Percentiles rank a stretch among this genome's conserved stretches.
Evolutionary conservation across 345 rosid genomes (phyloP).

Genomic region (Syzygium oleosum): DNA sequence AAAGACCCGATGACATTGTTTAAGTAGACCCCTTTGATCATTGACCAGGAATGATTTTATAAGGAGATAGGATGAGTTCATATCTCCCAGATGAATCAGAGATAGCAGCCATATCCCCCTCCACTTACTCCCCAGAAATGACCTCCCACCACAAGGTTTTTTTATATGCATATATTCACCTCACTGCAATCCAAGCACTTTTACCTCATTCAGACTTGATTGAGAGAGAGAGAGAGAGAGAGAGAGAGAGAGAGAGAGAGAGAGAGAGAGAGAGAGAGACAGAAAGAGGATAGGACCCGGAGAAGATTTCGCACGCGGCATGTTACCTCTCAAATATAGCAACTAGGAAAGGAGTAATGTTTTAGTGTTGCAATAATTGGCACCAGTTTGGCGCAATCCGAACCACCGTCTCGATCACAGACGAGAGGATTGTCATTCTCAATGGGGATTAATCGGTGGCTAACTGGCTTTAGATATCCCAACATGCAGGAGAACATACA

Average conservation of each 20-base stretch:
- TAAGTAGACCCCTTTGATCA: slow-evolving; percentile 8
- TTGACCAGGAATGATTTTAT: not conserved
- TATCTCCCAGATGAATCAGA: not conserved
- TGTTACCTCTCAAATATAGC: slow-evolving; percentile 18
- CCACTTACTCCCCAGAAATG: not conserved
- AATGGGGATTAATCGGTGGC: not conserved
- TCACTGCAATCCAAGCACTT: not conserved
- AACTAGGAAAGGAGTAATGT: slow-evolving; percentile 9
- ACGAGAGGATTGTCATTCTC: slow-evolving; percentile 1
- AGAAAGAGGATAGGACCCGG: slow-evolving; percentile 11
- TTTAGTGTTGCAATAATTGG: not conserved
- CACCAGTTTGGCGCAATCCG: not conserved
- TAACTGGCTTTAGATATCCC: not conserved
- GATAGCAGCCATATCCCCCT: not conserved
- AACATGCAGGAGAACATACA: not conserved
- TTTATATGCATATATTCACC: not conserved
- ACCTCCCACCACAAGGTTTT: slow-evolving; percentile 6
- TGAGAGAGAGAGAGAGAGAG: not conserved
- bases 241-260: not conserved
- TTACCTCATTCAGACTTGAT: not conserved
- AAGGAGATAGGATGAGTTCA: not conserved
- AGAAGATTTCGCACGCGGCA: slow-evolving; percentile 2
- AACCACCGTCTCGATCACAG: not conserved
- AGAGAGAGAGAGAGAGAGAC: not conserved
- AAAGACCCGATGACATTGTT: slow-evolving; percentile 6